Base-by-base conservation (phyloP, 306 rosid species). In the Cyamopsis tetragonoloba region DNA sequence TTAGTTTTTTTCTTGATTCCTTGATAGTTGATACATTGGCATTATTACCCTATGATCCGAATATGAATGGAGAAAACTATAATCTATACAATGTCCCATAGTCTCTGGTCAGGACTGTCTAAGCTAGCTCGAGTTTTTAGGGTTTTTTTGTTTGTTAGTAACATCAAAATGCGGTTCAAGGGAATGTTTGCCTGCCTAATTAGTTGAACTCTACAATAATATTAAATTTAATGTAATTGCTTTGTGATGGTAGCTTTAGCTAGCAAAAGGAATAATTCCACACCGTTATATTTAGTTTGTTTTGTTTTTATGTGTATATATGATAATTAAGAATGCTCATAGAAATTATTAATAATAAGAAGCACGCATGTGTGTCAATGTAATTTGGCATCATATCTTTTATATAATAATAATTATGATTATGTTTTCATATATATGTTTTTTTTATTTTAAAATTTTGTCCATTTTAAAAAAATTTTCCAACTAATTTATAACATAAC, bases 161-260 rank as follows among this genome's bases (percentile, higher is more conserved):
- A 55, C 92, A 65, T 86, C 48, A 79, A 81, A 88, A 84, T 91
- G 86, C 85, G 90, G 81, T 71, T 68, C 39, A 42, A 84, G 83
- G 84, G 97, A 91, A 91, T 91, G 87, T 86, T 77, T 91, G 86
- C 77, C 73, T 55, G 50, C 65, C 70, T 70, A 77, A 74, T 59
- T 70, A 77, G 72, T 59, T 71, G 42, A 64, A 77, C 41, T 56
- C 63, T 2, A 54, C 23, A 24, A 69, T 30, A 53, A 30, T 61
- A 42, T 62, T 61, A 46, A 5, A 20, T 32, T 58, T 31, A 46
- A 41, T 69, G 37, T 32, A 17, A 43, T 43, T 37, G 3, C 4
- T 24, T 43, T 62, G n/a, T 58, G 30, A 49, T 72, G 66, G n/a
- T n/a, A n/a, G 32, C 13, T 64, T 59, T 55, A 3, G 5, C 19